phyloP scores from a whole-genome alignment of 371 early-diverging fungal species.

The Rhizopus stolonifer region DNA sequence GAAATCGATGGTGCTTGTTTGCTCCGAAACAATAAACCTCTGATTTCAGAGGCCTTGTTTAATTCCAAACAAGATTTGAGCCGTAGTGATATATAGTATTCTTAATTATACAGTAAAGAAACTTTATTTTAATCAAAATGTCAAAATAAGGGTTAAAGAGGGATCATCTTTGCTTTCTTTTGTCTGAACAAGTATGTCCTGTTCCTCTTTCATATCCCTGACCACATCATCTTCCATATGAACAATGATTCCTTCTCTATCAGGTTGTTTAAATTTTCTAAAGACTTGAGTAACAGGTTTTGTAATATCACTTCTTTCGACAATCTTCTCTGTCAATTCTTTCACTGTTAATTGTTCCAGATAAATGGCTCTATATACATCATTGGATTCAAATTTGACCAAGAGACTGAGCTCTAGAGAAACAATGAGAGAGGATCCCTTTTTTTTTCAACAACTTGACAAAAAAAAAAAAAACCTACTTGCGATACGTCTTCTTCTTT shows the following conservation, averaged over 20 bases:
- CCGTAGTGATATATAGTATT: no score
- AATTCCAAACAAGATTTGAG: no score
- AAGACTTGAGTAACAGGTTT: constrained; percentile 13
- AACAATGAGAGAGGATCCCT: background rate
- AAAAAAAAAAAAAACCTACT: no score
- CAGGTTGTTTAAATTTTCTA: constrained; percentile 18
- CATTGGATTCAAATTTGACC: constrained; percentile 40
- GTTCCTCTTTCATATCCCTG: constrained; percentile 53
- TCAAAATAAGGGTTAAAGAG: constrained; percentile 9
- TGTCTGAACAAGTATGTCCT: constrained; percentile 52
- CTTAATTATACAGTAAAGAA: no score
- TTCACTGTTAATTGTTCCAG: constrained; percentile 48
- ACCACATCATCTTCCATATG: constrained; percentile 53
- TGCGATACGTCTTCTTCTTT: constrained; percentile 28
- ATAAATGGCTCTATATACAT: constrained; percentile 50
- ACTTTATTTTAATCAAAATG: no score
- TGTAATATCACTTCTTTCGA: constrained; percentile 44
- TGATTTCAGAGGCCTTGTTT: no score
- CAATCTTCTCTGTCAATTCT: constrained; percentile 36
- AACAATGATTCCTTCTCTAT: constrained; percentile 38
- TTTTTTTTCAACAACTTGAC: no score
- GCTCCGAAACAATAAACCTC: no score
- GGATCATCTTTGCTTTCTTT: constrained; percentile 30
- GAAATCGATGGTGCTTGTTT: no score
- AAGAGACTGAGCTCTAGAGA: constrained; percentile 45